Evolutionary conservation across 148 eudicot species (phyloP).

Genomic region (Drosera capensis): DNA sequence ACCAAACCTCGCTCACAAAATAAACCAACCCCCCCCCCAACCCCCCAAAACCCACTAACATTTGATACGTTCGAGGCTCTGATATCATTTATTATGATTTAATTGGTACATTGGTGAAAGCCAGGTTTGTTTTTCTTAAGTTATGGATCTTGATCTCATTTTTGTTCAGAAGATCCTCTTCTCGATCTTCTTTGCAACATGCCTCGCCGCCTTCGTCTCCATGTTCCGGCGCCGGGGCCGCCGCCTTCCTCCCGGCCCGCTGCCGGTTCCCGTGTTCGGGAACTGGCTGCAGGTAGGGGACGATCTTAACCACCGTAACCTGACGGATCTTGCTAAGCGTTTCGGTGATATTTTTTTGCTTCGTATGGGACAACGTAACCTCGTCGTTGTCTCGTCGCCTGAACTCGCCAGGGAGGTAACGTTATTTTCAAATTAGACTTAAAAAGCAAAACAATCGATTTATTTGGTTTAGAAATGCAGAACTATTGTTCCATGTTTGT

Average conservation of each 20-base stretch:
- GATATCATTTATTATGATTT: too few relatives aligned
- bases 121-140: too few relatives aligned
- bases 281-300: conserved; percentile 51
- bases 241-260: conserved; percentile 39
- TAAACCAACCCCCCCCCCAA: too few relatives aligned
- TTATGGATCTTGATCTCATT: too few relatives aligned
- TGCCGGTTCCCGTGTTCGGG: conserved; percentile 27
- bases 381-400: conserved; percentile 35
- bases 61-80: too few relatives aligned
- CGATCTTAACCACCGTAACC: conserved; percentile 32
- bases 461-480: too few relatives aligned
- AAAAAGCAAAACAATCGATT: too few relatives aligned
- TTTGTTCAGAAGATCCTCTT: conserved; percentile 43
- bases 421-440: too few relatives aligned
- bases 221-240: conserved; percentile 32
- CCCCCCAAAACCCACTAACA: too few relatives aligned
- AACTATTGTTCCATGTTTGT: too few relatives aligned
- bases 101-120: too few relatives aligned
- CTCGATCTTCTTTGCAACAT: conserved; percentile 28
- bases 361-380: conserved; percentile 27
- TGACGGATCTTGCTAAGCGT: conserved; percentile 19
- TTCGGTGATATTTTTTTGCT: conserved; percentile 26
- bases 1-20: too few relatives aligned
- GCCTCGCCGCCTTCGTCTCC: conserved; percentile 29
- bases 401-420: conserved; percentile 59